Evolutionary conservation across 495 filamentous ascomycete genomes (phyloP), one percentile per base, ranked within the genome.

Genomic region (Hypoxylon perforatum): DNA sequence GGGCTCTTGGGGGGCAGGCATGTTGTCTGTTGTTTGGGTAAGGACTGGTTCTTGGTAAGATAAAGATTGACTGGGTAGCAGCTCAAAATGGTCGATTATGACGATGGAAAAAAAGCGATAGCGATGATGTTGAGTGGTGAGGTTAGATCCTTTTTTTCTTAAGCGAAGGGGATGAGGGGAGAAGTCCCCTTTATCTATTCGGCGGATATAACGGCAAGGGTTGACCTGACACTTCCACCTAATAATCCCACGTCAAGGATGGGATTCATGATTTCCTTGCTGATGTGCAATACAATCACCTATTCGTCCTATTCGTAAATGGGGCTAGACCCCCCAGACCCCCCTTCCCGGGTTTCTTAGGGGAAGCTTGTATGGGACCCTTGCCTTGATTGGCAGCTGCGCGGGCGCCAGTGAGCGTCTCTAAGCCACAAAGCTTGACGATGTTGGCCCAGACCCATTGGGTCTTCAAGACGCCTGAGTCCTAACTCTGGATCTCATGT

Each of bases 1-100:
- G 44, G 73, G 73, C 38, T 69, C 71, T 64, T 76, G 53, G 48
- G 62, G 50, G 25, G 63, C 25, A 65, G 71, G 69, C 73, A 76
- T 76, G 5, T 62, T 69, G 60, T 53, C 45, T 57, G 12, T 59
- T 28, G 39, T 51, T 11, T 17, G 38, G 59, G 48, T 15, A 28
- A 60, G 42, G 25, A 33, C 14, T 59, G n/a, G 36, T n/a, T 51
- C 7, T 28, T 28, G 25, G 25, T 28, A 7, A 7, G 12, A 36
- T 23, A 14, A 62, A 28, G 35, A 53, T 17, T 15, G 39, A 12
- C 23, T 51, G 18, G 48, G 22, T 28, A 23, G 33, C 41, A 55
- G 33, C 47, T 39, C 41, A 52, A 49, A 51, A 52, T 60, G 25
- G 54, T 23, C 54, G 59, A 63, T 33, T 19, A 56, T 44, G 47